Evolutionary conservation across 1,284 basidiomycete species (phyloP).

Genomic region (Naganishia sp.): DNA sequence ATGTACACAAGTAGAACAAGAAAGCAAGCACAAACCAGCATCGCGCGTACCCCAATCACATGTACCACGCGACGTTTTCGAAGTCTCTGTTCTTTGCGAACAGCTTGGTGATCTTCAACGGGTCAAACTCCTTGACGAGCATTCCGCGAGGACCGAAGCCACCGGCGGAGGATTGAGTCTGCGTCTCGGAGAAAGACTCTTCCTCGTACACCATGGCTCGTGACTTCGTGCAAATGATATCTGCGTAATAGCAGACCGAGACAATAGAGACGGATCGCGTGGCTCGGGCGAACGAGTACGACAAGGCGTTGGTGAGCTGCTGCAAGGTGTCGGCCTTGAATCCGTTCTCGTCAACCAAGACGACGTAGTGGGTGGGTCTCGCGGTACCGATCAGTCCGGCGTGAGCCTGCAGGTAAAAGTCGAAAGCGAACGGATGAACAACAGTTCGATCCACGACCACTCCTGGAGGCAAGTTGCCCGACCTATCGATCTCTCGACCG

Average conservation of each 20-base stretch:
- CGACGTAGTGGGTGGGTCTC: conserved; percentile 53
- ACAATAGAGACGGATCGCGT: conserved; percentile 32
- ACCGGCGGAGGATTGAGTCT: conserved; percentile 15
- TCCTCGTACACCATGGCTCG: conserved; percentile 31
- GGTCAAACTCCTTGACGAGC: conserved; percentile 21
- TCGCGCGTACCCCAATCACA: conserved; percentile 21
- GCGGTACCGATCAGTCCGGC: conserved; percentile 47
- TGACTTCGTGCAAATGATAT: conserved; percentile 31
- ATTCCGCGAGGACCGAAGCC: neutral
- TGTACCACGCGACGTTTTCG: conserved; percentile 27
- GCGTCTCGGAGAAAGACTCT: conserved; percentile 29
- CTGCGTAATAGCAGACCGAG: conserved; percentile 31
- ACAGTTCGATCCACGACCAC: conserved; percentile 50
- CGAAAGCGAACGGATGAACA: conserved; percentile 55
- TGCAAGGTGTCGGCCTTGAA: conserved; percentile 31
- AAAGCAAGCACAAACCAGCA: neutral
- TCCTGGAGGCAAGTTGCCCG: conserved; percentile 51
- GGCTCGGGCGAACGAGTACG: conserved; percentile 32
- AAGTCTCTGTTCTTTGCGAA: conserved; percentile 28
- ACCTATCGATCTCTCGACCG: conserved; percentile 44
- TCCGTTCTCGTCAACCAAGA: conserved; percentile 29
- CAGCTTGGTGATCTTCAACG: conserved; percentile 26
- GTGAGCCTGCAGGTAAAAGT: conserved; percentile 53
- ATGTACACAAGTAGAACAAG: neutral
- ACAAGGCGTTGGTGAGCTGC: conserved; percentile 28